Conservation (phyloP, 2,329 filamentous ascomycete genomes). For the Cytospora piceae region DNA sequence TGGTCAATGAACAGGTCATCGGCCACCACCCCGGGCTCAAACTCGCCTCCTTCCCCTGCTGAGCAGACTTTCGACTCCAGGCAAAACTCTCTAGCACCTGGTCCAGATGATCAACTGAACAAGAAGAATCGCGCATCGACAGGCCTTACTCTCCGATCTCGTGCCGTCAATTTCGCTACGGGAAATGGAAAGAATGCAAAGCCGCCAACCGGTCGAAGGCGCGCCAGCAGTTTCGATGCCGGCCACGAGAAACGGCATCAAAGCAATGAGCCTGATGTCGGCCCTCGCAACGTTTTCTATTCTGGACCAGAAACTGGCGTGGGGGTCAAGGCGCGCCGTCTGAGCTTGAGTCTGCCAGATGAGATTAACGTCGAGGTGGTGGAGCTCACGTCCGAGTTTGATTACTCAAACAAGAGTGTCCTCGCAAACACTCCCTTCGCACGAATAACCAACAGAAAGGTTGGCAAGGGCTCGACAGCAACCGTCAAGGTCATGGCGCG, state of each 20-base stretch:
- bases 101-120: slow-evolving; percentile 49
- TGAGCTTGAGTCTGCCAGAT: slow-evolving; percentile 75
- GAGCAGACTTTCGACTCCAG: slow-evolving; percentile 47
- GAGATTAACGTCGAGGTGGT: slow-evolving; percentile 73
- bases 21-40: slow-evolving; percentile 49
- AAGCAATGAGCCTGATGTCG: slow-evolving; percentile 33
- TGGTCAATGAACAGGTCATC: slow-evolving; percentile 53
- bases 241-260: slow-evolving; percentile 34
- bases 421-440: slow-evolving; percentile 48
- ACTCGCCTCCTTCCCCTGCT: slow-evolving; percentile 55
- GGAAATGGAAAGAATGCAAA: slow-evolving; percentile 35
- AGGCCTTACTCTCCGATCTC: slow-evolving; percentile 52
- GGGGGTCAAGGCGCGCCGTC: slow-evolving; percentile 76
- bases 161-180: slow-evolving; percentile 52
- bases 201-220: slow-evolving; percentile 36
- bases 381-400: slow-evolving; percentile 71
- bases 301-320: slow-evolving; percentile 68
- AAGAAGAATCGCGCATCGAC: slow-evolving; percentile 58
- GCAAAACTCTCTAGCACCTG: slow-evolving; percentile 42
- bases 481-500: slow-evolving; percentile 80
- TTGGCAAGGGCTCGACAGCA: slow-evolving; percentile 83
- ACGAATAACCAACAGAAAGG: slow-evolving; percentile 71
- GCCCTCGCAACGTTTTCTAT: slow-evolving; percentile 37
- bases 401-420: slow-evolving; percentile 62
- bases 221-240: slow-evolving; percentile 56